Evolutionary conservation across 129 eudicot species (phyloP).

Genomic region (Tanacetum coccineum): DNA sequence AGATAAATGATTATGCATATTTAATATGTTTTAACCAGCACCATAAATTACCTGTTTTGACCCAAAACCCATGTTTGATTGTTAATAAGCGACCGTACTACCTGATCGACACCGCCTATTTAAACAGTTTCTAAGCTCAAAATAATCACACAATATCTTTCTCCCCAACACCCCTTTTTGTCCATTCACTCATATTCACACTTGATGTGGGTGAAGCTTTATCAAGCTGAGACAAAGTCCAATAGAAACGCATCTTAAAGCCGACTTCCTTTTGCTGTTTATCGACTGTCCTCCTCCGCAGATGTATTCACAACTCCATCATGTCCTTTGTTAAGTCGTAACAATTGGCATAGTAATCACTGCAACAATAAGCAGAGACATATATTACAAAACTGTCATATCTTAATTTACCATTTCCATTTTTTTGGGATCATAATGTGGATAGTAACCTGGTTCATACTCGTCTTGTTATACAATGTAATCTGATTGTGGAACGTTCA

Average conservation of each 20-base stretch:
- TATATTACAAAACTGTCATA: no score
- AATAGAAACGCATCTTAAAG: slow-evolving; percentile 60
- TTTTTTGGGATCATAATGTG: no score
- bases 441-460: no score
- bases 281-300: slow-evolving; percentile 84
- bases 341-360: no score
- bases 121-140: not conserved
- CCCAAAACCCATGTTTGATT: not conserved
- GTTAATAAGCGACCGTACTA: not conserved
- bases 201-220: slow-evolving; percentile 42
- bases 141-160: slow-evolving; percentile 59
- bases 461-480: no score
- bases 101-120: not conserved
- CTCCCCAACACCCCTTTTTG: slow-evolving; percentile 71
- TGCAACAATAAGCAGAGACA: no score
- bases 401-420: no score
- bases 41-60: not conserved
- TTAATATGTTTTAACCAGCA: not conserved
- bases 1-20: no score
- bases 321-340: no score
- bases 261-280: slow-evolving; percentile 59
- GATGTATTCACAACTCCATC: slow-evolving; percentile 54
- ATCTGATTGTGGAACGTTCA: no score
- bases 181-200: slow-evolving; percentile 41
- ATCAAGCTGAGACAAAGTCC: slow-evolving; percentile 61